These are phyloP conservation scores for Trichomonas vaginalis DNA, from an alignment of 208 protist genomes.

Conservation along the genomic window DNA sequence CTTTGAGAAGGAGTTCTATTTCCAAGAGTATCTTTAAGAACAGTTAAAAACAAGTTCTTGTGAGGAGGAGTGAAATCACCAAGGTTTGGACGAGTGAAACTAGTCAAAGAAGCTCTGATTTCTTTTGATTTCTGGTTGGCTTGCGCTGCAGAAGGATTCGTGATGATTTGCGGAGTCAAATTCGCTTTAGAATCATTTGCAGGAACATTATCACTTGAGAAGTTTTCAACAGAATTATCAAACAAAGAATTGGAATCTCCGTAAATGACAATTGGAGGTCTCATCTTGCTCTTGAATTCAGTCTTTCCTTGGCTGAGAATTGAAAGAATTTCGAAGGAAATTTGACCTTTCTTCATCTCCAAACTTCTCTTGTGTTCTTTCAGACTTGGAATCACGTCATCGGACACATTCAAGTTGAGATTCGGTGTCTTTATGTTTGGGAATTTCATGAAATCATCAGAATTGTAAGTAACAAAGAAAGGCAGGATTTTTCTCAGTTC, in stretches of 20 bases:
- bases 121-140: neutral
- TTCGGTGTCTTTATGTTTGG: neutral
- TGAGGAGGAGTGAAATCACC: neutral
- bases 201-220: neutral
- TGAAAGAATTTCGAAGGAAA: neutral
- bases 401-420: neutral
- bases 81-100: neutral
- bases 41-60: neutral
- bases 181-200: neutral
- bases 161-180: neutral
- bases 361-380: neutral
- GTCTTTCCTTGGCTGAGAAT: neutral
- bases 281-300: neutral
- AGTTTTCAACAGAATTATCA: neutral
- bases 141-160: neutral
- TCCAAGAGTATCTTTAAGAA: neutral
- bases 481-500: neutral
- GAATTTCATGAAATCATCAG: neutral
- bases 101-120: neutral
- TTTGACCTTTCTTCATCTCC: neutral
- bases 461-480: neutral
- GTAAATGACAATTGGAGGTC: neutral
- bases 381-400: neutral
- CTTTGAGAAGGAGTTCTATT: neutral
- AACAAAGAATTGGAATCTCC: neutral